Evolutionary conservation across 805 yeast species (phyloP), one percentile per base, ranked within the genome.

Genomic region (Suhomyces kilbournensis): DNA sequence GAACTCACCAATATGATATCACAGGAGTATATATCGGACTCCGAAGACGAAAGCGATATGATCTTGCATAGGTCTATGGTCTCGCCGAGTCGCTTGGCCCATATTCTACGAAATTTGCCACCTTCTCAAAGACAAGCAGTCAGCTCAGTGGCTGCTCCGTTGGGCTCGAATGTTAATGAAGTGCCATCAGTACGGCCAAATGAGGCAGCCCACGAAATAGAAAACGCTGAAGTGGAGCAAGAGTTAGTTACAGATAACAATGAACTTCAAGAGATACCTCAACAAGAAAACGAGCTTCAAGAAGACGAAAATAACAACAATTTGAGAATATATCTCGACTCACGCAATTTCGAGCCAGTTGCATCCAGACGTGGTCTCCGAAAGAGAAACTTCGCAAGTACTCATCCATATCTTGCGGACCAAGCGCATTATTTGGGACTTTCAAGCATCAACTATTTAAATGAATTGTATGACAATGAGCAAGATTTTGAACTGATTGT

Each of bases 381-480:
- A 3, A 71, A 74, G 56, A 60, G 79, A 25, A 75, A 70, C 23
- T 75, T 75, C 51, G 71, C 79, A 3, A 70, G 76, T 57, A 64
- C 76, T 3, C 77, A 74, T 57, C 79, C 79, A 0, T 75, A 75
- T 54, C 55, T 75, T 25, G 74, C 76, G 9, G 79, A 75, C 56
- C 75, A 72, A 52, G 78, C 78, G 3, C 75, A 74, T 50, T 75
- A 74, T 65, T 61, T 75, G 34, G 79, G 74, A 3, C 61, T 75
- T 12, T 65, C 75, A 4, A 64, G 68, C 40, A 54, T 63, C 10
- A 70, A 67, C 44, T 66, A 69, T 50, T 58, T 75, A 54, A 74
- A 75, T 55, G 75, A 72, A 23, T 53, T 75, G 49, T 74, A 70
- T 58, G 64, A 62, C 34, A 76, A 70, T 10, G 60, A 62, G 28